Evolutionary conservation across 805 yeast genomes (phyloP).

Genomic region (Myxozyma lipomycoides): DNA sequence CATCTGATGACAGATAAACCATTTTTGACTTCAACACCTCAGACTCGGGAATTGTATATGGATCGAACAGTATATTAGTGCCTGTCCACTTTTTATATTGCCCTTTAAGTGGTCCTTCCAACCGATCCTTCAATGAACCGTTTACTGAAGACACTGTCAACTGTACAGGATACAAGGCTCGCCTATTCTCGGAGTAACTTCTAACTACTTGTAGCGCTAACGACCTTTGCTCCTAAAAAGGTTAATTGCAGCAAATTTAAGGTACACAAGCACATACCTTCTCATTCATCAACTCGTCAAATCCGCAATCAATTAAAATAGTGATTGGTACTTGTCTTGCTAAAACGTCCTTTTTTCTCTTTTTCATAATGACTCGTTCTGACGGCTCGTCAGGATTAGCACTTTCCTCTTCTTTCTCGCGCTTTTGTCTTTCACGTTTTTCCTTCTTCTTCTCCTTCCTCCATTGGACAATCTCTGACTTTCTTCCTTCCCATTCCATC

Average conservation of each 20-base stretch:
- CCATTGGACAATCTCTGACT: conserved; percentile 52
- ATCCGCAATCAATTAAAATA: conserved; percentile 80
- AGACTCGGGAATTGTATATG: conserved; percentile 36
- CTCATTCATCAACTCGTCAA: conserved; percentile 83
- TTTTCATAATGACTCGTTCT: conserved; percentile 1
- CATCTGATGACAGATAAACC: conserved; percentile 82
- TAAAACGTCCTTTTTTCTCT: conserved; percentile 38
- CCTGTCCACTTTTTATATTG: conserved; percentile 67
- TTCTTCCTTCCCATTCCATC: conserved; percentile 55
- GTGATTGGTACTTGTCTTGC: conserved; percentile 14
- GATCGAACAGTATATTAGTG: conserved; percentile 48
- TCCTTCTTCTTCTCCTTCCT: conserved; percentile 45
- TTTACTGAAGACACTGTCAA: conserved; percentile 62
- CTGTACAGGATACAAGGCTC: conserved; percentile 53
- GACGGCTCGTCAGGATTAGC: not conserved
- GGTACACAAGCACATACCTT: conserved; percentile 38
- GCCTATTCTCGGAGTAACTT: conserved; percentile 72
- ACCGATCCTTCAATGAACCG: conserved; percentile 61
- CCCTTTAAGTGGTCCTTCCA: conserved; percentile 54
- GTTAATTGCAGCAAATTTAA: not conserved
- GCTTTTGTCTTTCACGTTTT: conserved; percentile 33
- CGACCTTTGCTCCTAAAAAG: conserved; percentile 47
- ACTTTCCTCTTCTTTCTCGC: conserved; percentile 31
- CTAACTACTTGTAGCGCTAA: conserved; percentile 77
- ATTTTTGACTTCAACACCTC: conserved; percentile 23